Evolutionary conservation across 129 eudicot genomes (phyloP), one percentile per base, ranked within the genome.

Genomic region (Chrysanthemum makinoi): DNA sequence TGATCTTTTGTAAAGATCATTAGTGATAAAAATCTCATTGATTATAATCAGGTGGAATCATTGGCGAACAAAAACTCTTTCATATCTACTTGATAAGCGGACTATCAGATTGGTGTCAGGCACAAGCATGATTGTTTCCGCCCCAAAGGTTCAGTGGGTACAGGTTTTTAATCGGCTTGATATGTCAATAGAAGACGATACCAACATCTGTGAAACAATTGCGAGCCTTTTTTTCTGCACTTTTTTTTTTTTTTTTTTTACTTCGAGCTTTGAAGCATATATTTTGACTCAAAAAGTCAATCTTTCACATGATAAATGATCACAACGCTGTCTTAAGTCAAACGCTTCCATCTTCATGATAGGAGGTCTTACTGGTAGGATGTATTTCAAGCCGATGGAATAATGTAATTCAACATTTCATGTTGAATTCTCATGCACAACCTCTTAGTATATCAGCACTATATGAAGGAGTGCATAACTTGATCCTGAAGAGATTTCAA

Each of bases 41-140:
- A 20, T 61, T 50, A 49, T 47, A 63, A 61, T 73, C 60, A 88
- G 88, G 81, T 53, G 72, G 76, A 77, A 28, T 24, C 55, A 62
- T 10, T 88, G 96, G 96, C 86, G 80, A 78, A 70, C 77, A 53
- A 88, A 79, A 48, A 72, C 75, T 60, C 73, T 84, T 47, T 82
- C 88, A 30, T 82, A 80, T 76, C 75, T 86, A 68, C 89, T 87
- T 82, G 86, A 85, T 77, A 87, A 83, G 82, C 77, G 87, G 73
- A 85, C 91, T 64, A 69, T 83, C 3, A 79, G 88, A 77, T 69
- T 87, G 75, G 85, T 85, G 56, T 83, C 91, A 26, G 96, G 95
- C 57, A 89, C 89, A n/a, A n/a, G n/a, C n/a, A n/a, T n/a, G n/a
- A n/a, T n/a, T n/a, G n/a, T n/a, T n/a, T n/a, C n/a, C n/a, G 82